Conservation (phyloP, 306 rosid species). For the Quercus engelmannii region DNA sequence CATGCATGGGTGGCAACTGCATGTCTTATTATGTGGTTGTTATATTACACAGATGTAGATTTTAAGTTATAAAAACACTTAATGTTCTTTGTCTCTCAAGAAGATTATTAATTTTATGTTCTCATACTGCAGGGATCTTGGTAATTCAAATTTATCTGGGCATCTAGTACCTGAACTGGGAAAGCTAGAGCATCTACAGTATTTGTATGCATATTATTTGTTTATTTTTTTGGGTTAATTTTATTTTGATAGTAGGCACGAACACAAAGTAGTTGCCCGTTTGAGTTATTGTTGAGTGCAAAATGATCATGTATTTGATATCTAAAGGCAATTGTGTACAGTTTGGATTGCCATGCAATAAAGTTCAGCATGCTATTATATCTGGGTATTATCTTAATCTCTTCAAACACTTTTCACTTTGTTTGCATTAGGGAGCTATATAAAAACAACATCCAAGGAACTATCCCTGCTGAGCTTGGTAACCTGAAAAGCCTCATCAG, state of each 20-base stretch:
- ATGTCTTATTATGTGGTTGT: background rate
- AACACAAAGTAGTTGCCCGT: background rate
- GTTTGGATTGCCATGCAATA: background rate
- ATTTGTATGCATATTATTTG: constrained; percentile 53
- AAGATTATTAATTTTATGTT: no score
- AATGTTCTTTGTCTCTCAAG: background rate
- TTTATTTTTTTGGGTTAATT: background rate
- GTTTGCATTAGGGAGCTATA: constrained; percentile 70
- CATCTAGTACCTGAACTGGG: constrained; percentile 88
- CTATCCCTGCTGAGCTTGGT: constrained; percentile 83
- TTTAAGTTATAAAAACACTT: background rate
- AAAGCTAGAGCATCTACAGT: constrained; percentile 81
- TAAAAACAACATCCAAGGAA: constrained; percentile 89
- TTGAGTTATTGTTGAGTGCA: background rate
- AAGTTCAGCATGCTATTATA: background rate
- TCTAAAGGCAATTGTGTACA: background rate
- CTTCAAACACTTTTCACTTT: background rate
- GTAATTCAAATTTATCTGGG: constrained; percentile 90
- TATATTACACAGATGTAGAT: background rate
- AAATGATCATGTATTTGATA: background rate
- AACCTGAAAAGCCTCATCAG: constrained; percentile 81
- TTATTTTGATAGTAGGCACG: background rate
- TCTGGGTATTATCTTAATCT: background rate
- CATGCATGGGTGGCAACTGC: background rate
- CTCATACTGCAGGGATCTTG: constrained; percentile 69